Evolutionary conservation across 164 flowering plant species (phyloP), one percentile per base, ranked within the genome.

Genomic region (Tetracentron sinense): DNA sequence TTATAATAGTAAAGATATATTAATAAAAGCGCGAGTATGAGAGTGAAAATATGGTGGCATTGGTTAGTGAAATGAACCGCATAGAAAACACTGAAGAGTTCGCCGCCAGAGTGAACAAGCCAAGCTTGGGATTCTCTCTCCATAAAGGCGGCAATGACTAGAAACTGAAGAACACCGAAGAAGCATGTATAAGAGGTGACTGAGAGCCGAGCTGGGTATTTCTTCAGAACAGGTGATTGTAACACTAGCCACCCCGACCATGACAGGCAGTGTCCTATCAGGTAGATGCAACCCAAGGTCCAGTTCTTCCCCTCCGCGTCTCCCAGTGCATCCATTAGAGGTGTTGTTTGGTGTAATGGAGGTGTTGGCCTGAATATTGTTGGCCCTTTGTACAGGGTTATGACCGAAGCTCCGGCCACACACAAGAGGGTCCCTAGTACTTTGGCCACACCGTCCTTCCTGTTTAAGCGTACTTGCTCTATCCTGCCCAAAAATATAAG

Each of bases 171-270:
- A 2, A 95, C 83, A 0, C 99, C 99, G 64, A 95, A 95, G 81
- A 95, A 88, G 69, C 96, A 92, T 10, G 97, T 92, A 65, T 79
- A 95, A 6, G 99, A 89, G 27, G 99, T 91, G 70, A 95, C 91
- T 0, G 96, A 87, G 49, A 95, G 90, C 17, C 97, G 76, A 26
- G 99, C 99, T 3, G 99, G 99, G 77, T 95, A 95, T 62, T 87
- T 91, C 76, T 95, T 91, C 1, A 95, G 89, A 6, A 95, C 78
- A 4, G 99, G 99, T 2, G 96, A 89, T 59, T 95, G 99, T 21
- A 95, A 61, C 1, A 95, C 99, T 19, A 95, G 85, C 99, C 99
- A 95, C 0, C 79, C 96, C 12, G 99, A 86, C 99, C 99, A 95
- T 0, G 94, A 89, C 53, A 95, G 72, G 70, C 99, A 95, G 74